These are phyloP conservation scores for Penicillium verhagenii DNA, from an alignment of 495 filamentous ascomycete genomes.

Conservation along the genomic window DNA sequence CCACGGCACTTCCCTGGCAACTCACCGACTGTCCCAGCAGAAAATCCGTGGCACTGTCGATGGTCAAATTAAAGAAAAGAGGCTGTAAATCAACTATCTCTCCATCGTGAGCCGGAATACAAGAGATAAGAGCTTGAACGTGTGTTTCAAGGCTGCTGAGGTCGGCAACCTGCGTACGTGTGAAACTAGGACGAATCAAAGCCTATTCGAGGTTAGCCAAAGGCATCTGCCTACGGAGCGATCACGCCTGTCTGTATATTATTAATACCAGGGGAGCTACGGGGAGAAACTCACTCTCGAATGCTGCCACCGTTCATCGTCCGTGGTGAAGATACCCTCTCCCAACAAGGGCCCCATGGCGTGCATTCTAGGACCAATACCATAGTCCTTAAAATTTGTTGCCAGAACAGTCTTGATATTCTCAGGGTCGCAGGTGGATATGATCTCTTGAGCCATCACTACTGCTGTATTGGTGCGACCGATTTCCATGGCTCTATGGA, in stretches of 20 bases:
- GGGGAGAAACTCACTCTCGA: neutral
- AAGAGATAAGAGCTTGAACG: neutral
- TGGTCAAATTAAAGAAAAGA: conserved; percentile 5
- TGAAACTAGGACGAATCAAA: neutral
- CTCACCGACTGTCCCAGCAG: conserved; percentile 1
- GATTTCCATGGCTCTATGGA: neutral
- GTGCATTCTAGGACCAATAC: neutral
- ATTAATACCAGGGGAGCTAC: too few species aligned
- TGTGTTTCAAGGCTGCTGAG: neutral
- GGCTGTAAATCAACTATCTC: neutral
- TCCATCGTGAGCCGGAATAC: neutral
- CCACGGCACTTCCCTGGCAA: neutral
- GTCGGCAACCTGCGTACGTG: conserved; percentile 2
- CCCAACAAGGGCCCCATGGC: neutral
- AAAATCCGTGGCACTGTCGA: conserved; percentile 11
- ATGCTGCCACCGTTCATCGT: conserved; percentile 2
- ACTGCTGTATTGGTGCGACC: neutral
- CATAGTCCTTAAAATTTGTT: conserved; percentile 6
- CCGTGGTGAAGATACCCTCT: conserved; percentile 5
- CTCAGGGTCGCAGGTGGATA: conserved; percentile 3
- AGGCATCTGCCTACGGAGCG: too few species aligned
- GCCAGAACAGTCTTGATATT: conserved; percentile 3
- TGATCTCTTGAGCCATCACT: neutral
- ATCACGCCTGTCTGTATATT: too few species aligned
- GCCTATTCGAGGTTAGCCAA: neutral